Evolutionary conservation across 805 yeast genomes (phyloP), one percentile per base, ranked within the genome.

Genomic region (Candida andamanensis): DNA sequence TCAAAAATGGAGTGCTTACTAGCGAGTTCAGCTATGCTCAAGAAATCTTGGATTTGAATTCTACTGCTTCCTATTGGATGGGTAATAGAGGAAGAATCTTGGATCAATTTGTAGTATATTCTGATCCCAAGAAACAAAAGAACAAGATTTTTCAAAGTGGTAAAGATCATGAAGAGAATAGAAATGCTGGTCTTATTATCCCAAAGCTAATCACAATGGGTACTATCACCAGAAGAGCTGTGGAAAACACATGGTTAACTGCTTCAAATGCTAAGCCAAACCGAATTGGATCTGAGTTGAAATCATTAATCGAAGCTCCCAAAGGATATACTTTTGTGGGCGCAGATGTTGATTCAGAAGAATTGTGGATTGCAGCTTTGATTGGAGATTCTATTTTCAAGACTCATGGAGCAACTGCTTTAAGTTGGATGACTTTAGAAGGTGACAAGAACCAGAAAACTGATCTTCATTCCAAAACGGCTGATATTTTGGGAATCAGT

Each of bases 381-480:
- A 79, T 90, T 19, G 97, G 98, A 3, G 99, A 92, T 53, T 80
- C 97, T 0, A 75, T 80, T 32, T 85, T 90, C 57, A 76, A 80
- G 20, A 63, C 84, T 15, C 99, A 92, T 55, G 99, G 98, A 5
- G 94, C 94, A 10, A 86, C 97, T 0, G 95, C 97, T 0, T 72
- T 94, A 33, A 97, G 97, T 0, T 94, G 98, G 98, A 94, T 92
- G 99, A 89, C 97, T 2, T 67, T 92, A 35, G 99, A 92, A 63
- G 99, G 99, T 13, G 78, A 90, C 4, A 92, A 92, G 58, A 68
- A 64, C 35, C 90, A 83, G 33, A 94, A 92, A 4, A 94, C 99
- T 0, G 99, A 92, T 60, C 60, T 94, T 39, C 99, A 92, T 53
- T 86, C 97, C 0, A 87, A 84, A 44, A 92, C 97, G 0, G 96